Conservation (phyloP, 2,329 filamentous ascomycete species). For the Phyllosticta ampelicida region DNA sequence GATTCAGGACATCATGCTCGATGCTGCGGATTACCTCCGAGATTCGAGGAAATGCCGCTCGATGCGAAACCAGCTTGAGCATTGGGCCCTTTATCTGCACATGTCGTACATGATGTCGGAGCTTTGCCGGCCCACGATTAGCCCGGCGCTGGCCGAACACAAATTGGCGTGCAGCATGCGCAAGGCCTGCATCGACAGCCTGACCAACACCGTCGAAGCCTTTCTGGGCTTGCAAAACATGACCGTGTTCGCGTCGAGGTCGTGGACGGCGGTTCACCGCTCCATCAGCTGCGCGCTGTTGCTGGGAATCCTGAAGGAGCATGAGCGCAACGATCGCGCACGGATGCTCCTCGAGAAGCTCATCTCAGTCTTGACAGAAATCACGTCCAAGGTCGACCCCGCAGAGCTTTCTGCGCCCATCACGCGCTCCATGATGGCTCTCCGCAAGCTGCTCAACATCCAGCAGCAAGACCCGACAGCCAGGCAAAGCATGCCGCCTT, state of each 20-base stretch:
- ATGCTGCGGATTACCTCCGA: constrained; percentile 47
- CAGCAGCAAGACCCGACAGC: constrained; percentile 13
- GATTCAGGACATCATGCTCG: constrained; percentile 46
- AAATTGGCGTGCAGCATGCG: constrained; percentile 39
- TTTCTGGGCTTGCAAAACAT: constrained; percentile 49
- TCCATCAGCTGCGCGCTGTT: constrained; percentile 35
- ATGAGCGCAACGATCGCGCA: constrained; percentile 34
- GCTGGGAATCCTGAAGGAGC: constrained; percentile 42
- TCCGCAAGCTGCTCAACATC: constrained; percentile 32
- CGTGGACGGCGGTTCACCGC: constrained; percentile 34
- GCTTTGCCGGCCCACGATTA: constrained; percentile 50
- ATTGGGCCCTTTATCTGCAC: constrained; percentile 50
- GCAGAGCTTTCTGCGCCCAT: constrained; percentile 38
- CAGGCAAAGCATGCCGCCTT: neutral
- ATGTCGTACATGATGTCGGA: constrained; percentile 53
- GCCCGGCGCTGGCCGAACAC: constrained; percentile 35
- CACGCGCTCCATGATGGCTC: constrained; percentile 35
- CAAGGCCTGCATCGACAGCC: constrained; percentile 44
- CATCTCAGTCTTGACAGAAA: constrained; percentile 35
- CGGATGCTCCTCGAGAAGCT: constrained; percentile 36
- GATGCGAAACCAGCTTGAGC: constrained; percentile 45
- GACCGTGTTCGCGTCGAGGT: constrained; percentile 34
- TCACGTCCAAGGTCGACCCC: constrained; percentile 37
- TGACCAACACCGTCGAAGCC: constrained; percentile 48
- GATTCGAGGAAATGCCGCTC: constrained; percentile 40